Base-by-base conservation (phyloP, 2,329 filamentous ascomycete genomes). In the Podosphaera xanthii region DNA sequence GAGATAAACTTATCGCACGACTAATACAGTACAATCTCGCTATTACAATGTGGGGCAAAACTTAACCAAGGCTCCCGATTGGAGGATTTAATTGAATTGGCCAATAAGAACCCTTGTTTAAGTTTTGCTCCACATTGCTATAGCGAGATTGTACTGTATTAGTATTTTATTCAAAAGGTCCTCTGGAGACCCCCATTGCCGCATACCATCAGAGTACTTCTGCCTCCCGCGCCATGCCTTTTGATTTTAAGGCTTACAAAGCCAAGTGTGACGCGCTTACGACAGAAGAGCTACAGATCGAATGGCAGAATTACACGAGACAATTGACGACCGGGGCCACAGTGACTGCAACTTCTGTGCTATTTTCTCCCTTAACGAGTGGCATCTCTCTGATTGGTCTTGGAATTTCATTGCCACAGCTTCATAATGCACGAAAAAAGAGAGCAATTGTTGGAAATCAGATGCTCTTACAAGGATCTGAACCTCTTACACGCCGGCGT, bases 221-320 rank as follows among this genome's bases (percentile, higher is more conserved):
- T 49, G 12, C n/a, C 35, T 49, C 34, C 1, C 12, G 5, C 52
- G 60, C 40, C 42, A 73, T 72, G 71, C 71, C 71, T 3, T 72
- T 72, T 62, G 71, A 72, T 61, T 73, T 72, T 57, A 67, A 69
- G n/a, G 66, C 65, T 2, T 73, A 72, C 62, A 68, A 72, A 52
- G 63, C 65, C 9, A 72, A 73, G 60, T 73, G 72, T 64, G 65
- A 66, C 40, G 67, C 62, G 12, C 65, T 73, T 34, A 68, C 67
- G 1, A 64, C 69, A 2, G 70, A 72, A 38, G 68, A 71, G 38
- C 69, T 73, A 10, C 71, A 73, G 52, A 65, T 67, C 22, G 71
- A 72, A 62, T 73, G 72, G 72, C 67, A 73, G 59, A 72, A 73
- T 62, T 73, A 74, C 53, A 72, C 72, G 3, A 69, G 72, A 14